Evolutionary conservation across 345 rosid genomes (phyloP), one percentile per base, ranked within the genome.

Genomic region (Kernera saxatilis): DNA sequence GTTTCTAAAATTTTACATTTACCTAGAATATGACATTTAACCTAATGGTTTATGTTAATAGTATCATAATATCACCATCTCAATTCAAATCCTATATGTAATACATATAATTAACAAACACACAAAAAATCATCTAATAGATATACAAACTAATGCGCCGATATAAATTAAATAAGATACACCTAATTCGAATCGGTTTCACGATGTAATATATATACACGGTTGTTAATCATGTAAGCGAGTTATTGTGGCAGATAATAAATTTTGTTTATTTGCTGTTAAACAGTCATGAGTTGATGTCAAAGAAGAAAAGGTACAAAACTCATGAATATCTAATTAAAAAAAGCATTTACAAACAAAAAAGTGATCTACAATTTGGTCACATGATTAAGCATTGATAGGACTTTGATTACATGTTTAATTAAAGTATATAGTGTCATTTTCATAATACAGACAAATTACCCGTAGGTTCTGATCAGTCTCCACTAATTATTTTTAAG

Each of bases 391-490:
- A 26, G 68, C 63, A 43, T 59, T 41, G 40, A 49, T 45, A 56
- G 4, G 71, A 56, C 59, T 37, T 37, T 29, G 50, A 48, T 66
- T 39, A 33, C 10, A 14, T 33, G 10, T 52, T 60, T 50, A 35
- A n/a, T 33, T 59, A 61, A 75, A 68, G 33, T 51, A 8, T 26
- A 43, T 33, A 27, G 32, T 75, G 37, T 69, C 65, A 62, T 75
- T 35, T 36, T 62, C 75, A 69, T 54, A 41, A 60, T 51, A 69
- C 70, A 69, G 70, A 54, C 79, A 75, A 54, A 75, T 10, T 19
- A 69, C 66, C 70, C 75, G 64, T 69, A 69, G 45, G 60, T 60
- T 75, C 73, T 61, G 74, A 69, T 75, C 65, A 62, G 60, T 52
- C 64, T 75, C 79, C 79, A 75, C 75, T 76, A 62, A 63, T 69